Base-by-base conservation (phyloP, 768 basidiomycete genomes). In the Lanmaoa pseudosensibilis region DNA sequence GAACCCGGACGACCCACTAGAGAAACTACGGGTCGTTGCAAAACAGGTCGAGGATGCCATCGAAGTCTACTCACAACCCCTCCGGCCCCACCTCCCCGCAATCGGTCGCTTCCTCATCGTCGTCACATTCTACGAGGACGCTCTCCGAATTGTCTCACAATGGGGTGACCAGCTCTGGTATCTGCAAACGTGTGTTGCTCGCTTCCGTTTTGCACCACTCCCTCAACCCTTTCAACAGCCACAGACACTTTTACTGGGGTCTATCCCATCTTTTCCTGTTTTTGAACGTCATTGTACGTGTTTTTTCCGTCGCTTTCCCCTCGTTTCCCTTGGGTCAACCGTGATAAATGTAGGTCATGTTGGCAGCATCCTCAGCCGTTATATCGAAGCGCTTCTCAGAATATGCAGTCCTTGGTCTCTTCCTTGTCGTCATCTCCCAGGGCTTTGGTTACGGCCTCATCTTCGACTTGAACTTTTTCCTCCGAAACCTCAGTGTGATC, bases 391-490 rank as follows among this genome's bases (percentile, higher is more conserved):
- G 86, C 52, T 83, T 88, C 76, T 89, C 93, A 1, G 94, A 96
- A 78, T 87, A 84, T 69, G 88, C 95, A 15, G 91, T 96, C 61
- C 85, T 86, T 45, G 94, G 94, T 63, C 88, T 99, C 45, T 81
- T 98, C 52, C 80, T 78, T 48, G 97, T 98, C 48, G 95, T 99
- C 54, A 75, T 98, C 65, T 85, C 94, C 44, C 97, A 99, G 75
- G 96, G 96, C 44, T 90, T 99, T 64, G 97, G 97, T 64, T 99
- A 99, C 68, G 97, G 97, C 34, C 90, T 99, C 72, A 96, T 99
- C 68, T 99, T 99, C 74, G 97, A 98, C 81, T 82, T 98, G 73
- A 98, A 92, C 77, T 99, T 99, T 83, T 99, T 99, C 93, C 88
- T 98, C 44, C 94, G 97, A 73, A 99, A 98, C 76, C 82, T 99